A percentile compares a stretch with the other conserved stretches of the same genome.
Conservation (phyloP, 169 alveolate species). For the Condylostoma magnum region DNA sequence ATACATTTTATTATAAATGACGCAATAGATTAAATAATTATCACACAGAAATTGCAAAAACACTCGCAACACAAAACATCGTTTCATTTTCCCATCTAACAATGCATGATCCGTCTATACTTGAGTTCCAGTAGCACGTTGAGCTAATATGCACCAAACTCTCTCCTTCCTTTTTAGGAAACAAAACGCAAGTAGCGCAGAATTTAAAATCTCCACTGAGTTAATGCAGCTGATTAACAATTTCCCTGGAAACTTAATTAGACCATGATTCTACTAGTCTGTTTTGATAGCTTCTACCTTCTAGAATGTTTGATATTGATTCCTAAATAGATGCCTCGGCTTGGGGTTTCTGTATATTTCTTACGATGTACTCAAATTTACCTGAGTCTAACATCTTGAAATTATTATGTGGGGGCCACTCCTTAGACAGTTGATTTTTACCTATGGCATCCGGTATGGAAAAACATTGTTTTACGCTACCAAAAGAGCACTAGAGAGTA, state of each 20-base stretch:
- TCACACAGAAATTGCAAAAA: conserved; percentile 17
- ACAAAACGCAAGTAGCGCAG: conserved; percentile 16
- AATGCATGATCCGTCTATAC: not conserved
- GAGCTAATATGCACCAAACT: conserved; percentile 23
- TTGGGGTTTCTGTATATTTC: no score
- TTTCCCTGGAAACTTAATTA: not conserved
- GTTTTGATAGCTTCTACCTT: no score
- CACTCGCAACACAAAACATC: not conserved
- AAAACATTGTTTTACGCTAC: not conserved
- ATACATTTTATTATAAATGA: no score
- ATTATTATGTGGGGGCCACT: conserved; percentile 18
- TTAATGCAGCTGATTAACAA: not conserved
- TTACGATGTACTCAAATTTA: no score
- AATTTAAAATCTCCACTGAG: not conserved
- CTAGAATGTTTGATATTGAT: no score
- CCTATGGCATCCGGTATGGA: not conserved
- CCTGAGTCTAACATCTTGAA: no score
- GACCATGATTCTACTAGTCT: not conserved
- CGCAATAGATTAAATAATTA: not conserved
- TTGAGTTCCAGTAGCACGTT: conserved; percentile 20
- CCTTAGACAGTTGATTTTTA: not conserved
- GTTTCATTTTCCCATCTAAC: conserved; percentile 1
- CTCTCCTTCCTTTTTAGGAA: not conserved
- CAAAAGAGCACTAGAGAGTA: not conserved
- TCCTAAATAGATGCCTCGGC: no score